phyloP scores from a whole-genome alignment of 495 filamentous ascomycete genomes.

The Filosporella fistucella region DNA sequence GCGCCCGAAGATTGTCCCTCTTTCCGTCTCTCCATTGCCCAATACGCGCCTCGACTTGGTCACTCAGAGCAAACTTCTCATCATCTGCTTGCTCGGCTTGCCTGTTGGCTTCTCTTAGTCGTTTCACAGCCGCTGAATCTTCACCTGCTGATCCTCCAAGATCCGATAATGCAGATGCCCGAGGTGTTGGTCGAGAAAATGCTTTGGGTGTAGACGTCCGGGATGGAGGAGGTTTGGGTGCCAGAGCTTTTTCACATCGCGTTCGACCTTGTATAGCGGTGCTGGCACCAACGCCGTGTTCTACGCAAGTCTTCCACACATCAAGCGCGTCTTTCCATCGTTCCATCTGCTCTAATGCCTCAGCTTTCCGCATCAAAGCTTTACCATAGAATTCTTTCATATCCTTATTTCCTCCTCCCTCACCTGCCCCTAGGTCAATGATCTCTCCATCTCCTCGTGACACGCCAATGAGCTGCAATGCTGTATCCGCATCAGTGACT shows the following conservation, averaged over 20 bases:
- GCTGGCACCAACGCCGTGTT: conserved; percentile 76
- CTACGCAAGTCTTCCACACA: conserved; percentile 78
- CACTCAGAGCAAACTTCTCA: conserved; percentile 85
- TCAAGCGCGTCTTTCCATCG: conserved; percentile 80
- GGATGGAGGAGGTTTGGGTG: conserved; percentile 41
- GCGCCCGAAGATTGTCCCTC: conserved; percentile 83
- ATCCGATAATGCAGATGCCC: conserved; percentile 42
- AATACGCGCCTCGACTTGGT: conserved; percentile 75
- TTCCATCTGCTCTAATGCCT: conserved; percentile 92
- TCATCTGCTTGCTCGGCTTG: conserved; percentile 80
- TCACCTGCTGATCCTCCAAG: conserved; percentile 28
- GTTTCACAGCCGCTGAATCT: conserved; percentile 63
- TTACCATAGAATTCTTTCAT: conserved; percentile 94
- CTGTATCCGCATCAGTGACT: conserved; percentile 75
- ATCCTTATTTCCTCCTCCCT: conserved; percentile 62
- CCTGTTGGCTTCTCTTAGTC: conserved; percentile 75
- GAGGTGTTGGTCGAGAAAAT: conserved; percentile 26
- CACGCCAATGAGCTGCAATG: conserved; percentile 75
- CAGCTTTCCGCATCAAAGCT: conserved; percentile 88
- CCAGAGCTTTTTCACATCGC: conserved; percentile 81
- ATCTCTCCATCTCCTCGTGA: conserved; percentile 72
- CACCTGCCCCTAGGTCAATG: conserved; percentile 52
- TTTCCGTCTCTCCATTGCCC: conserved; percentile 81
- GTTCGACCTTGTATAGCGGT: conserved; percentile 82
- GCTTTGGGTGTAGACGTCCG: conserved; percentile 23